Conservation (phyloP, 768 basidiomycete genomes). For the Hortiboletus flavorubellus region DNA sequence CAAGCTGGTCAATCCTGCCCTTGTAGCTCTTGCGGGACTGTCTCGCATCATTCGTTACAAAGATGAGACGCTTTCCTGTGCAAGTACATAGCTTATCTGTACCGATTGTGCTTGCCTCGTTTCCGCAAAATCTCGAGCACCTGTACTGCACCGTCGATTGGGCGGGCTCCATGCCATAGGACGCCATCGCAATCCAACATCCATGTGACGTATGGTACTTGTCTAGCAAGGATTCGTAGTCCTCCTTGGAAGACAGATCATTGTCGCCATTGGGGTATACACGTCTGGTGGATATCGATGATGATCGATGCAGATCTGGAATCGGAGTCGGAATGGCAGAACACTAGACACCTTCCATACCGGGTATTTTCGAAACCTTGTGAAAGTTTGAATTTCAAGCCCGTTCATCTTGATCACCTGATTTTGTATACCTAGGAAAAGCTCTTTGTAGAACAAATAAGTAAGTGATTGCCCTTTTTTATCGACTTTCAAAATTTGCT, state of each 20-base stretch:
- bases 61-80: constrained; percentile 76
- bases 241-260: constrained; percentile 34
- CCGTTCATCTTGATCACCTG: too few species aligned
- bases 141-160: constrained; percentile 75
- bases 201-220: constrained; percentile 86
- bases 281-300: constrained; percentile 12
- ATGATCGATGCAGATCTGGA: not conserved
- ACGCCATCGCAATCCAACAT: constrained; percentile 97
- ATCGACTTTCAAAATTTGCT: too few species aligned
- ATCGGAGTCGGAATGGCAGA: not conserved
- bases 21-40: constrained; percentile 89
- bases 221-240: constrained; percentile 50
- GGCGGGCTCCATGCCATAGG: constrained; percentile 80
- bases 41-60: constrained; percentile 97
- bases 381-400: too few species aligned
- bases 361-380: constrained; percentile 6
- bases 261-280: constrained; percentile 23
- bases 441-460: too few species aligned
- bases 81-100: constrained; percentile 4
- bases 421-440: too few species aligned
- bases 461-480: too few species aligned
- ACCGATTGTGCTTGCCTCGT: constrained; percentile 50
- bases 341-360: constrained; percentile 25
- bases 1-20: constrained; percentile 86
- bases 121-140: constrained; percentile 70